Evolutionary conservation across 2,329 filamentous ascomycete species (phyloP), one percentile per base, ranked within the genome.

Genomic region (Colletotrichum lini): DNA sequence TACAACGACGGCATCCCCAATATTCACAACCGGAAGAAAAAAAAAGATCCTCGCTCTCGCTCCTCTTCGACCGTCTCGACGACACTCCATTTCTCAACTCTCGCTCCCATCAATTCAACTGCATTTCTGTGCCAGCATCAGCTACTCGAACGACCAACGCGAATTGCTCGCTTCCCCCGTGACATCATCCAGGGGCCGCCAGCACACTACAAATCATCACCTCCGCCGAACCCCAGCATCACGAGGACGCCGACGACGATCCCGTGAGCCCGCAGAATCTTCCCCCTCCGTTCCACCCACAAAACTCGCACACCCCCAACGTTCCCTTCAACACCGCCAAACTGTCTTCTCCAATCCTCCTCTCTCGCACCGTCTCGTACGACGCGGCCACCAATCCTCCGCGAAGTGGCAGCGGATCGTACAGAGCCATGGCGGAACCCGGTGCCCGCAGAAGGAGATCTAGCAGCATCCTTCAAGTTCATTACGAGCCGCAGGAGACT

Each of bases 401-500:
- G 79, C 86, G 88, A 81, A 88, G 91, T 84, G 87, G 91, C 88
- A 84, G 83, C 79, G 80, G 82, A 76, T 86, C 88, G 84, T 84
- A 88, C 84, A 83, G 87, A 79, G 83, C 84, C 79, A 90, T 90
- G 90, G 83, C 88, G 77, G 89, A 92, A 78, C 91, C 92, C 81
- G 86, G 88, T 75, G 92, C 91, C 76, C 90, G 96, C 83, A 91
- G 96, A 88, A 92, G 96, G 87, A 92, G 96, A 84, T 98, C 96
- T 83, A 98, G 96, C 87, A 98, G 96, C 85, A 92, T 99, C 84
- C 85, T 91, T 77, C 88, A 90, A 80, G 95, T 99, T 84, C 98
- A 98, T 84, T 95, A 97, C 80, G 96, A 99, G 83, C 96, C 96
- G 66, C 92, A 93, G 72, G 96, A 99, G 88, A 97, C 96, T 67